Evolutionary conservation across 2,329 filamentous ascomycete genomes (phyloP).

Genomic region (Xylaria sp.): DNA sequence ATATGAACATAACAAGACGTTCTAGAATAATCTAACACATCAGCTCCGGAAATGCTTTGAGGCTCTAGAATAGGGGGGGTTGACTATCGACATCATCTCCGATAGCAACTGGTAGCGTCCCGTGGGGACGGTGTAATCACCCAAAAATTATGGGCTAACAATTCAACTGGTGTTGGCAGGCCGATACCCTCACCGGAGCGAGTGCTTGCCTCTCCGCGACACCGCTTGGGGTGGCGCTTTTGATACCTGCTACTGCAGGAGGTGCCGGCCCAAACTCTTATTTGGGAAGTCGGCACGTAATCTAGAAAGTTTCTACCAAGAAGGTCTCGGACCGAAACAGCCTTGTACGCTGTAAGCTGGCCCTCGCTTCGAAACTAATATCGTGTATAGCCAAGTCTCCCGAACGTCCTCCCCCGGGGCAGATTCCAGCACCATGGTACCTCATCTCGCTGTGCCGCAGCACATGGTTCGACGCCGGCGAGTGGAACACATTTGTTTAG

Average conservation of each 20-base stretch:
- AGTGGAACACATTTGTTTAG: background rate
- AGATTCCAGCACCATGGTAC: slow-evolving; percentile 16
- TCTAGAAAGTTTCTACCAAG: slow-evolving; percentile 27
- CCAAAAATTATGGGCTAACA: no score
- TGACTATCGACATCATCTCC: slow-evolving; percentile 5
- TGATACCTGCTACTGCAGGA: background rate
- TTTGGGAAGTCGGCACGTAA: slow-evolving; percentile 15
- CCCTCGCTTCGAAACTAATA: background rate
- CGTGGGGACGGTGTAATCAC: background rate
- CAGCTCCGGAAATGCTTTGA: background rate
- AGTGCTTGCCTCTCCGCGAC: background rate
- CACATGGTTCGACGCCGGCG: background rate
- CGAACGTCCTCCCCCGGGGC: background rate
- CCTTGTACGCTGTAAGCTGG: background rate
- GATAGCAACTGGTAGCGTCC: slow-evolving; percentile 4
- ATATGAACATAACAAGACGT: no score
- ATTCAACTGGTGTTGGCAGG: background rate
- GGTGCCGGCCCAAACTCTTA: slow-evolving; percentile 19
- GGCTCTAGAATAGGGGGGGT: background rate
- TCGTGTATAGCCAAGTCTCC: slow-evolving; percentile 9
- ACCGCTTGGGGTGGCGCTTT: slow-evolving; percentile 5
- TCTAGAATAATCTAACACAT: background rate
- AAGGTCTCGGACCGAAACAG: slow-evolving; percentile 21
- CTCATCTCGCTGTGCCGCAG: slow-evolving; percentile 5
- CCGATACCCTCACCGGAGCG: background rate